Evolutionary conservation across 2,329 filamentous ascomycete species (phyloP).

Genomic region (Rhinocladiella mackenziei): DNA sequence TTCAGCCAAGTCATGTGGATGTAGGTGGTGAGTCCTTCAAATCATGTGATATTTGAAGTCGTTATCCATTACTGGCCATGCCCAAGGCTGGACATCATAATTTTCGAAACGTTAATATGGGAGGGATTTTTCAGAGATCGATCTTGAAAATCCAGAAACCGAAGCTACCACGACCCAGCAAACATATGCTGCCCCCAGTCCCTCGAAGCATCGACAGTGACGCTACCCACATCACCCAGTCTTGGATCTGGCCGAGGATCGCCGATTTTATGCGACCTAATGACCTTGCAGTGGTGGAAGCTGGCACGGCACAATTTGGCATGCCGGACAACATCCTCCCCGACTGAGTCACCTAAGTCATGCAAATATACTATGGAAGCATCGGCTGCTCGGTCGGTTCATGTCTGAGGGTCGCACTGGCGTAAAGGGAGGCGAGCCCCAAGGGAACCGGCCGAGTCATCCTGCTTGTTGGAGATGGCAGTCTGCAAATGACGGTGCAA

Average conservation of each 20-base stretch:
- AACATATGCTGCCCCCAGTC: neutral
- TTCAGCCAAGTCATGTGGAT: neutral
- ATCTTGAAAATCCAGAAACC: neutral
- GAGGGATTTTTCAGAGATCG: no score
- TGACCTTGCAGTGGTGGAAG: constrained; percentile 22
- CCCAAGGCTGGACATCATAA: no score
- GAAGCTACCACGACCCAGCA: neutral
- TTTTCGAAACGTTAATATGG: no score
- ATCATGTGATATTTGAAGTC: no score
- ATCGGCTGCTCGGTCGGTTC: constrained; percentile 26
- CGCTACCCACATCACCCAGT: neutral
- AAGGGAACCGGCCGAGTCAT: constrained; percentile 24
- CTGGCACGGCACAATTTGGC: constrained; percentile 27
- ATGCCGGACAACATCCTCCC: constrained; percentile 21
- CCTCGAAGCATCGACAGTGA: neutral
- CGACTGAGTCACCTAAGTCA: constrained; percentile 19
- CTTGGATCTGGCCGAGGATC: neutral
- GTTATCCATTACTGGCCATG: no score
- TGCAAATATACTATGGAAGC: constrained; percentile 26
- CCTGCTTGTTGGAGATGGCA: constrained; percentile 26
- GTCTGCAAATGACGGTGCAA: constrained; percentile 28
- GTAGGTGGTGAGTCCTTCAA: neutral
- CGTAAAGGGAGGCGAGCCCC: constrained; percentile 13
- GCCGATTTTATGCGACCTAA: neutral
- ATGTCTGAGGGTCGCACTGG: constrained; percentile 20